Conservation (phyloP, 2,329 filamentous ascomycete species). For the Claviceps digitariae region DNA sequence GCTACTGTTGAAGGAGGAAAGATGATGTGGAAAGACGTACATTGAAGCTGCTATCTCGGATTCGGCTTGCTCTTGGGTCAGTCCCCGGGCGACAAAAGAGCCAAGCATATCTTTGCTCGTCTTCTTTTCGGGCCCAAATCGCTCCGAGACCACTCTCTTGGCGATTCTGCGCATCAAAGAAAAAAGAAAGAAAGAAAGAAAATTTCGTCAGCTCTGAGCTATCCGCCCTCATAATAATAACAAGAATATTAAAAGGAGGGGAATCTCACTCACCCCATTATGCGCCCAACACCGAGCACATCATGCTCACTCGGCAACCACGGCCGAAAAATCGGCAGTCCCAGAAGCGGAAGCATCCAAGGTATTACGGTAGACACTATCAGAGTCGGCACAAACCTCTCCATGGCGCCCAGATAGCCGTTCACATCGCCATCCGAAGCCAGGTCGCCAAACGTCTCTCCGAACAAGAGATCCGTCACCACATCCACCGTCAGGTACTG, state of each 20-base stretch:
- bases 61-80: slow-evolving; percentile 24
- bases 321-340: slow-evolving; percentile 25
- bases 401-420: slow-evolving; percentile 32
- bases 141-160: slow-evolving; percentile 29
- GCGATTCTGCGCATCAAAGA: slow-evolving; percentile 19
- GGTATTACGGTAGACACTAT: slow-evolving; percentile 10
- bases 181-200: too few relatives aligned
- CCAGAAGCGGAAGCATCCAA: slow-evolving; percentile 20
- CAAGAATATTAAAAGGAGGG: not conserved
- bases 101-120: slow-evolving; percentile 38
- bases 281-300: slow-evolving; percentile 23
- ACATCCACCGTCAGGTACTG: slow-evolving; percentile 44
- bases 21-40: slow-evolving; percentile 5
- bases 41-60: slow-evolving; percentile 30
- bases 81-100: slow-evolving; percentile 25
- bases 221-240: not conserved
- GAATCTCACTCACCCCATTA: slow-evolving; percentile 30
- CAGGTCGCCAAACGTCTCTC: slow-evolving; percentile 35
- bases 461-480: slow-evolving; percentile 39
- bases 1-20: not conserved
- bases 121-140: slow-evolving; percentile 29
- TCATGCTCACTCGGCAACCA: slow-evolving; percentile 28
- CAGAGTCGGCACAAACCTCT: slow-evolving; percentile 10
- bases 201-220: not conserved
- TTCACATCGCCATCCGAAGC: slow-evolving; percentile 33